phyloP scores from a whole-genome alignment of 352 stramenopile genomes.

The Plasmopara viticola region DNA sequence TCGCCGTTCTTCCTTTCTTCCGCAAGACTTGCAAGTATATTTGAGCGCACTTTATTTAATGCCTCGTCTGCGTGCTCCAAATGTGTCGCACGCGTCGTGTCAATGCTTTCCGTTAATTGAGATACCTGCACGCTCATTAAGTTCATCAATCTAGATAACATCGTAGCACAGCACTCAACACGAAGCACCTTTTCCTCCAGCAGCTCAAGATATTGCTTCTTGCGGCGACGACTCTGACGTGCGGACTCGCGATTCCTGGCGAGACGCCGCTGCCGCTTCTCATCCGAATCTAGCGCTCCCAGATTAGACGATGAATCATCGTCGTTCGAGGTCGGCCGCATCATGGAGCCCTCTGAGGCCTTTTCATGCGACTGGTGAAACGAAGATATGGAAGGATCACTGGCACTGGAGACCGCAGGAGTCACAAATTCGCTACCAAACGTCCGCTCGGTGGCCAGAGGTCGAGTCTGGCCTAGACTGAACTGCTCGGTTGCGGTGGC shows the following conservation, averaged over 20 bases:
- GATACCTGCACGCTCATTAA: conserved; percentile 39
- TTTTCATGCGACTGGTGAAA: conserved; percentile 46
- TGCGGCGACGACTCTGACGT: conserved; percentile 79
- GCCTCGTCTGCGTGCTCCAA: conserved; percentile 72
- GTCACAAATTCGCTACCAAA: conserved; percentile 21
- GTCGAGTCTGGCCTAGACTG: conserved; percentile 23
- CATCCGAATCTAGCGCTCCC: conserved; percentile 49
- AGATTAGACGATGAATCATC: conserved; percentile 40
- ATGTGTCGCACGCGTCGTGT: conserved; percentile 66
- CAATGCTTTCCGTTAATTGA: conserved; percentile 83
- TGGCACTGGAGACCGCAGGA: conserved; percentile 3
- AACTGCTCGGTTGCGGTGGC: conserved; percentile 25
- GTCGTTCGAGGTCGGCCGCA: conserved; percentile 42
- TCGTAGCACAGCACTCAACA: not conserved
- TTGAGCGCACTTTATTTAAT: conserved; percentile 65
- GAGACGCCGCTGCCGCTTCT: conserved; percentile 71
- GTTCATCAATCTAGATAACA: not conserved
- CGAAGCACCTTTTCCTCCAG: conserved; percentile 72
- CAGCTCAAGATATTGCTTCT: conserved; percentile 87
- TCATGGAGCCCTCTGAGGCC: conserved; percentile 57
- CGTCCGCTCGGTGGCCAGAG: conserved; percentile 24
- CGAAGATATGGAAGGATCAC: conserved; percentile 11
- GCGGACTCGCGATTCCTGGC: conserved; percentile 85
- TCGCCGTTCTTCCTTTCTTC: conserved; percentile 63
- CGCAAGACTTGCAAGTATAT: conserved; percentile 62